phyloP scores from a whole-genome alignment of 768 basidiomycete species.

The Cystobasidium ongulense region DNA sequence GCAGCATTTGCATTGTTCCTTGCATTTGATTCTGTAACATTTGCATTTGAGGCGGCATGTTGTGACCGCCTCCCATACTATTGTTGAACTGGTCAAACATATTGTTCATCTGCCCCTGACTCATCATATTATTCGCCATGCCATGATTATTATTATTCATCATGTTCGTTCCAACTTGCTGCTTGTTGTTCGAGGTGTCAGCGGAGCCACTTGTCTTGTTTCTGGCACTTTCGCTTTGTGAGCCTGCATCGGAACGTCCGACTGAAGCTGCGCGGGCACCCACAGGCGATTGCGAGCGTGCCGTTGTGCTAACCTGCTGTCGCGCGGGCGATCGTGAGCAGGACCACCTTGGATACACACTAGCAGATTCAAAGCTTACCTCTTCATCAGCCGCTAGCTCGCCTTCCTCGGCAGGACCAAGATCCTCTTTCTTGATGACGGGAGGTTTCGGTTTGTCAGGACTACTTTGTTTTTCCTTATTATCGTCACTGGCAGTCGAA shows the following conservation, averaged over 20 bases:
- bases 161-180: not conserved
- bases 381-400: constrained; percentile 14
- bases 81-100: constrained; percentile 18
- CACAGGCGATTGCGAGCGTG: not conserved
- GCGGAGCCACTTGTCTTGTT: not conserved
- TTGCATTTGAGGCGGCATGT: constrained; percentile 27
- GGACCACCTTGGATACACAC: not conserved
- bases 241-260: not conserved
- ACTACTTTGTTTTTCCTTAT: not conserved
- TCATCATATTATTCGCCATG: constrained; percentile 17
- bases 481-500: not conserved
- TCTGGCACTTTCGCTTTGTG: not conserved
- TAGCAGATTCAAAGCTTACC: not conserved
- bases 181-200: not conserved
- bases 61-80: not conserved
- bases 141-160: constrained; percentile 1
- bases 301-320: not conserved
- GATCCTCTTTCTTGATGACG: not conserved
- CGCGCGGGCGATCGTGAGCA: not conserved
- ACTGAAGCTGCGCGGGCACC: not conserved
- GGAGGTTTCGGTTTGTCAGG: not conserved
- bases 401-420: constrained; percentile 26
- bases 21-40: constrained; percentile 20
- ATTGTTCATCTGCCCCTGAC: constrained; percentile 21
- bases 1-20: constrained; percentile 15